A percentile compares a stretch with the other conserved stretches of the same genome.
phyloP scores from a whole-genome alignment of 2,329 filamentous ascomycete species.

The Geosmithia flava region DNA sequence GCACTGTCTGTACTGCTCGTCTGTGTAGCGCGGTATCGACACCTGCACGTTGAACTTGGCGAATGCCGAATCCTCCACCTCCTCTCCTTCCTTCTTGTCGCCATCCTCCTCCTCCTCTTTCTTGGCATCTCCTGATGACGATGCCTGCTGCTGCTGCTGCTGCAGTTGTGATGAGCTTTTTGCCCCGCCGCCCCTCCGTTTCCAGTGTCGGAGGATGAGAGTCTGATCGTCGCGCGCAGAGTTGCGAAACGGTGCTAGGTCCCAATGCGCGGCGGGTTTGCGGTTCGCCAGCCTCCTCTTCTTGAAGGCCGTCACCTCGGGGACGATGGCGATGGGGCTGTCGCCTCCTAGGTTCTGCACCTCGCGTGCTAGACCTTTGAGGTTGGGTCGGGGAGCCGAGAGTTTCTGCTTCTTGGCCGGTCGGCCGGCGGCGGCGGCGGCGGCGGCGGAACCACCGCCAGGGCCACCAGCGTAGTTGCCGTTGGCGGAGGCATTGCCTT shows the following conservation, averaged over 20 bases:
- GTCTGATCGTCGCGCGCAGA: slow-evolving; percentile 56
- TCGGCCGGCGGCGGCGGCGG: slow-evolving; percentile 26
- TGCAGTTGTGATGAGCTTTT: background rate
- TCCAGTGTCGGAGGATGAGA: slow-evolving; percentile 71
- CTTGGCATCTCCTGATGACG: background rate
- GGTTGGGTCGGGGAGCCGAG: slow-evolving; percentile 42
- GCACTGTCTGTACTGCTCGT: slow-evolving; percentile 72
- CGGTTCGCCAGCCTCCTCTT: slow-evolving; percentile 41
- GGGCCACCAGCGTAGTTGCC: no score
- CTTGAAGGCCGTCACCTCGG: slow-evolving; percentile 46
- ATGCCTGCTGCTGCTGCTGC: background rate
- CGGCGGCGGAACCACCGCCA: slow-evolving; percentile 22
- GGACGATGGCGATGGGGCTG: slow-evolving; percentile 55
- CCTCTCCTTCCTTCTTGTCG: slow-evolving; percentile 10
- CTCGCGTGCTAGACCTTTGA: slow-evolving; percentile 53
- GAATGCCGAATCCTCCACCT: slow-evolving; percentile 51
- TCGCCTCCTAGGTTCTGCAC: slow-evolving; percentile 54
- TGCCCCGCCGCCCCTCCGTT: slow-evolving; percentile 37
- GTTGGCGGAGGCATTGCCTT: slow-evolving; percentile 18
- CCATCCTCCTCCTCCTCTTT: background rate
- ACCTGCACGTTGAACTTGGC: slow-evolving; percentile 81
- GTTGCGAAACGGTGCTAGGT: slow-evolving; percentile 61
- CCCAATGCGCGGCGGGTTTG: slow-evolving; percentile 51
- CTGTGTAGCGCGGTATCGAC: slow-evolving; percentile 67
- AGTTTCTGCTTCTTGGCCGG: slow-evolving; percentile 67